These are phyloP conservation scores for Galerina marginata DNA, from an alignment of 768 basidiomycete species.

Conservation along the genomic window DNA sequence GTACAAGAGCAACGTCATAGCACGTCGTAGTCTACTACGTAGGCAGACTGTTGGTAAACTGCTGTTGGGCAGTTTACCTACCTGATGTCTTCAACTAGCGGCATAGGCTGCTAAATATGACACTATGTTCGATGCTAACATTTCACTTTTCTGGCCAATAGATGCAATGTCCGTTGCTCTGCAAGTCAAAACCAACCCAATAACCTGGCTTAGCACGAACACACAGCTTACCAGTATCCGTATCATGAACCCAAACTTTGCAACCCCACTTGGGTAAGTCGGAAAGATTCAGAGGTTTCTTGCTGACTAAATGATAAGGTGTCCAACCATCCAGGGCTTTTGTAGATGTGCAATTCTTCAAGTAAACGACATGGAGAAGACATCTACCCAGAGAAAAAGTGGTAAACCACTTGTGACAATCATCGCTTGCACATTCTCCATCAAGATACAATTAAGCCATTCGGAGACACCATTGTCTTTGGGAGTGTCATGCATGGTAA, in stretches of 20 bases:
- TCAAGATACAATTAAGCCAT: conserved; percentile 40
- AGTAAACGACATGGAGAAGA: conserved; percentile 35
- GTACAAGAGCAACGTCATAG: no score
- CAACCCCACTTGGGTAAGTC: conserved; percentile 37
- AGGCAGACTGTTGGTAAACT: no score
- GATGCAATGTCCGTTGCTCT: conserved; percentile 31
- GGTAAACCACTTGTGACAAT: conserved; percentile 41
- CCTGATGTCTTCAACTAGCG: no score
- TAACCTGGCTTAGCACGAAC: conserved; percentile 27
- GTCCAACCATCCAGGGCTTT: conserved; percentile 31
- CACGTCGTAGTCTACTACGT: no score
- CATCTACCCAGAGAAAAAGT: conserved; percentile 45
- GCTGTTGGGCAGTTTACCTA: no score
- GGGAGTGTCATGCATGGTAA: conserved; percentile 47
- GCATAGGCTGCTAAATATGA: no score
- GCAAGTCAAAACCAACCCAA: conserved; percentile 39
- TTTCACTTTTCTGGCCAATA: conserved; percentile 35
- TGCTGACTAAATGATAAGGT: conserved; percentile 31
- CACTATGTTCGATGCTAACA: conserved; percentile 34
- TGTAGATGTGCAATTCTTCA: conserved; percentile 37
- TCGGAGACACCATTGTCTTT: conserved; percentile 52
- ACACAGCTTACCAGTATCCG: conserved; percentile 26
- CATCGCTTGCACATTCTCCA: conserved; percentile 39
- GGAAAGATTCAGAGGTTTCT: conserved; percentile 35
- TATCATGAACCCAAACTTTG: conserved; percentile 33